Evolutionary conservation across 805 yeast species (phyloP).

Genomic region (Candida peoriensis): DNA sequence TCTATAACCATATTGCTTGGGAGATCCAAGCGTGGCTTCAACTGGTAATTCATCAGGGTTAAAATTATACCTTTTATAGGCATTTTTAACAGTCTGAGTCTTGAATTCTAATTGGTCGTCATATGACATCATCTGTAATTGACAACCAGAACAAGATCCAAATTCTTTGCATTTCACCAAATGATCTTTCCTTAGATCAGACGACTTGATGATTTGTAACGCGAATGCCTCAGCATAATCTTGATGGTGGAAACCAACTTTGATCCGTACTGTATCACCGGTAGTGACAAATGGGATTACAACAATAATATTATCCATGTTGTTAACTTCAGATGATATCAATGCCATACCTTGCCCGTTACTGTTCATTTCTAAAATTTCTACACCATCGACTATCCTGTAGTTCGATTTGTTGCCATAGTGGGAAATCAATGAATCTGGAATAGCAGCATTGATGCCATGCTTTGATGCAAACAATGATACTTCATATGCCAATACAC

Average conservation of each 20-base stretch:
- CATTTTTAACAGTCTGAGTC: constrained; percentile 66
- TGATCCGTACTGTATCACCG: constrained; percentile 69
- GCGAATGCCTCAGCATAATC: constrained; percentile 70
- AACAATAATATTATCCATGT: constrained; percentile 46
- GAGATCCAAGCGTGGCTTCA: constrained; percentile 65
- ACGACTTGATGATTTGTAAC: constrained; percentile 39
- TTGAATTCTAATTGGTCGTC: constrained; percentile 68
- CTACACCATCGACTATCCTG: constrained; percentile 39
- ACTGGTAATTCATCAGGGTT: constrained; percentile 42
- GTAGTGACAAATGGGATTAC: constrained; percentile 81
- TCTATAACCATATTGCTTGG: constrained; percentile 68
- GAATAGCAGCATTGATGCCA: constrained; percentile 1
- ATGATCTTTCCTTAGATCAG: constrained; percentile 47
- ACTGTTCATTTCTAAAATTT: constrained; percentile 43
- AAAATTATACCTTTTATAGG: constrained; percentile 73
- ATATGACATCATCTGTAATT: constrained; percentile 75
- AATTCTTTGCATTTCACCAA: constrained; percentile 64
- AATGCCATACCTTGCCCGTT: constrained; percentile 84
- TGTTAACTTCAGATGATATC: constrained; percentile 50
- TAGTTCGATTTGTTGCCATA: constrained; percentile 4
- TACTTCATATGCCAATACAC: constrained; percentile 7
- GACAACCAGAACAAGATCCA: constrained; percentile 91
- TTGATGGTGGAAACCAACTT: constrained; percentile 70
- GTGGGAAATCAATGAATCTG: constrained; percentile 4
- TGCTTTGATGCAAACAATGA: background rate